phyloP scores from a whole-genome alignment of 2,329 filamentous ascomycete genomes.

The Penicillium olsonii region DNA sequence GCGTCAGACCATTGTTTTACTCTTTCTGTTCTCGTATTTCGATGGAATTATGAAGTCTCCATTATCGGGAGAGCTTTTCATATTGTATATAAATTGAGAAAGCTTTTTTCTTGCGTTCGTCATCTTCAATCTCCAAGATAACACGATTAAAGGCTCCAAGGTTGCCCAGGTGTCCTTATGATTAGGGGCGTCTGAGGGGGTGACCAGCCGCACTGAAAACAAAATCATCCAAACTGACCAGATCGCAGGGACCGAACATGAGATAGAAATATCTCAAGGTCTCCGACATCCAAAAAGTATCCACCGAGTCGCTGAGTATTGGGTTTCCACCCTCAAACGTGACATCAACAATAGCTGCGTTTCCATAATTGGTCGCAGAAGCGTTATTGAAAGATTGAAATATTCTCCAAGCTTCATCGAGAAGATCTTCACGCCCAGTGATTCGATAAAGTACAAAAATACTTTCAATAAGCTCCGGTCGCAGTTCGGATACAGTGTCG shows the following conservation, averaged over 20 bases:
- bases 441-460: constrained; percentile 91
- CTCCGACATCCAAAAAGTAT: constrained; percentile 89
- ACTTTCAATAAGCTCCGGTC: constrained; percentile 83
- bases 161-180: neutral
- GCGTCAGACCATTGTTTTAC: too few species aligned
- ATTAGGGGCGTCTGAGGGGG: constrained; percentile 39
- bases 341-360: constrained; percentile 53
- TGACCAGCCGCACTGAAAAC: constrained; percentile 56
- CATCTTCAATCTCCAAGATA: too few species aligned
- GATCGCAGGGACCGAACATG: constrained; percentile 69
- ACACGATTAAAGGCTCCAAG: too few species aligned
- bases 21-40: too few species aligned
- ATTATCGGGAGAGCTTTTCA: too few species aligned
- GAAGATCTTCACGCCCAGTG: constrained; percentile 73
- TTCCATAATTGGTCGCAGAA: constrained; percentile 66
- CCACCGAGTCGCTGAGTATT: constrained; percentile 65
- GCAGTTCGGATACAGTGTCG: constrained; percentile 35
- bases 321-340: constrained; percentile 15
- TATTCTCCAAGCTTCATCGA: constrained; percentile 85
- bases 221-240: constrained; percentile 64
- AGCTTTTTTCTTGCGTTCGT: too few species aligned
- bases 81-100: too few species aligned
- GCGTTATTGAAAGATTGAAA: constrained; percentile 69
- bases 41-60: too few species aligned
- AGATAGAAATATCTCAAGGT: constrained; percentile 92